These are phyloP conservation scores for Backusella tarrabulga DNA, from an alignment of 192 early-diverging fungal genomes.

Conservation along the genomic window DNA sequence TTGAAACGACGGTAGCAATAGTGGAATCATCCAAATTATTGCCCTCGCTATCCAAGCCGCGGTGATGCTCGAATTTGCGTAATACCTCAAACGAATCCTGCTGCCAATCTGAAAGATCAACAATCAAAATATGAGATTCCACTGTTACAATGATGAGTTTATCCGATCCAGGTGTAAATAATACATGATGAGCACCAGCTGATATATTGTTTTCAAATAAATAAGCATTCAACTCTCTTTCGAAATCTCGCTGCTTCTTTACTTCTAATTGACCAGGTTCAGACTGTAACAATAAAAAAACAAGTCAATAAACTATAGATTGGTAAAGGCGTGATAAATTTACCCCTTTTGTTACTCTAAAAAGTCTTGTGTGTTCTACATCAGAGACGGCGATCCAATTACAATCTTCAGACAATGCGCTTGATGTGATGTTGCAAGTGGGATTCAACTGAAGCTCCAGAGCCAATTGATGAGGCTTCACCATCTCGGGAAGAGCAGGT, in stretches of 20 bases:
- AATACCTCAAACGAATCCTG: conserved; percentile 58
- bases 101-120: conserved; percentile 70
- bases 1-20: conserved; percentile 56
- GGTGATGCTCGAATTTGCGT: conserved; percentile 66
- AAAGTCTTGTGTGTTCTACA: conserved; percentile 65
- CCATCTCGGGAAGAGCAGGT: conserved; percentile 45
- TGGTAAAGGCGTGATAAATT: neutral
- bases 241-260: conserved; percentile 47
- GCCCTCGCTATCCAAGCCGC: conserved; percentile 41
- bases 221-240: conserved; percentile 21
- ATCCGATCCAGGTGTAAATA: conserved; percentile 78
- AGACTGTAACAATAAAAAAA: conserved; percentile 9
- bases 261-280: conserved; percentile 42
- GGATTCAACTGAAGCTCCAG: conserved; percentile 77
- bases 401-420: conserved; percentile 80
- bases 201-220: conserved; percentile 29
- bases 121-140: conserved; percentile 72
- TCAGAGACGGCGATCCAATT: conserved; percentile 83
- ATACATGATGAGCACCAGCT: conserved; percentile 63
- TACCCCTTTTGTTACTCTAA: conserved; percentile 55
- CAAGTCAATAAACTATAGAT: too few species aligned
- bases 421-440: conserved; percentile 64
- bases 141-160: conserved; percentile 74
- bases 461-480: conserved; percentile 65
- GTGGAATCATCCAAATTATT: conserved; percentile 32